Base-by-base conservation (phyloP, 2,329 filamentous ascomycete genomes). In the Aspergillus aculeatinus region DNA sequence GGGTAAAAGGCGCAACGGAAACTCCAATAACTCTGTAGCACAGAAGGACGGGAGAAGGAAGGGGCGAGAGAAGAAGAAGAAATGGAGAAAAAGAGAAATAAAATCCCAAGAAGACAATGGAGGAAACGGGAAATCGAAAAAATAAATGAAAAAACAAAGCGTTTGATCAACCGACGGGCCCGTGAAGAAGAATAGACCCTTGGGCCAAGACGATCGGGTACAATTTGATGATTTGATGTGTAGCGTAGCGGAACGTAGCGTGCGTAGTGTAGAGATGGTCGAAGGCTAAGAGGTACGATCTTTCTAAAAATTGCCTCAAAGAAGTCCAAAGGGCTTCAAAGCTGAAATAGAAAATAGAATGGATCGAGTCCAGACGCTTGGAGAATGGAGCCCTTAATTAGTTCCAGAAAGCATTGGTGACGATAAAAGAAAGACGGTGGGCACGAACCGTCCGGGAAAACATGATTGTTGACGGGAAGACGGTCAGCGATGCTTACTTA, bases 401-500 rank as follows among this genome's bases (percentile, higher is more conserved):
- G 48, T 23, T 44, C 25, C 53, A 31, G 42, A 25, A 21, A 33
- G 27, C 42, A 55, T 55, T 55, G 53, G 53, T 48, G 53, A 47
- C 11, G 25, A 42, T 48, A 35, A 35, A 29, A 29, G 27, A 47
- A 16, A 55, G 52, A 31, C 16, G 39, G 39, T 47, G 52, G 52
- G 23, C 52, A 44, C 52, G 42, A 55, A 47, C 52, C 44, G 39
- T 42, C 47, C 48, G 27, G 39, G 42, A 55, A 48, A 29, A 55
- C 29, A 55, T 55, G 42, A 47, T 33, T 55, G 53, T 55, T 55
- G 53, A 31, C 61, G 27, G 27, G 27, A 29, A 29, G 27, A 60
- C 54, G 48, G 19, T 59, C 52, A 21, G 51, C 48, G 63, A 65
- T 66, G 33, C 33, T 35, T 35, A 63, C 33, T 35, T 35, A 63